Evolutionary conservation across 192 early-diverging fungal genomes (phyloP), one percentile per base, ranked within the genome.

Genomic region (Gonapodya sp.): DNA sequence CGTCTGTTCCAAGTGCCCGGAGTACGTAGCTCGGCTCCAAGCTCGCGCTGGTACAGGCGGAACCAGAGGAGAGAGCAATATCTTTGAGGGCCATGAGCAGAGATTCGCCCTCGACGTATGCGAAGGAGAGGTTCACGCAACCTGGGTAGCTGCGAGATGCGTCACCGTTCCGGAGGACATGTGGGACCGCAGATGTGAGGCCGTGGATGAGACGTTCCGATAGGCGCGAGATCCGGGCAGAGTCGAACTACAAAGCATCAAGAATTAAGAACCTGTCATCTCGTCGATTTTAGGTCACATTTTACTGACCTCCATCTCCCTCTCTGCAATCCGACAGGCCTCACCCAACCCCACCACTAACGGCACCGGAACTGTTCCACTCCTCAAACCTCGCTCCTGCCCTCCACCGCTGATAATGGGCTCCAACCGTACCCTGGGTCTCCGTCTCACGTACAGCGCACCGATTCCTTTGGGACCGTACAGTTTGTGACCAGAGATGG

Each of bases 381-480:
- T 95, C 73, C 97, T 91, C 73, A 98, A 83, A 75, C 95, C 95
- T 78, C 97, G 90, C 86, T 97, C 97, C 85, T 98, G 97, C 2
- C 97, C 97, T 83, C 97, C 97, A 37, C 97, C 97, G 32, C 92
- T 93, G 82, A 95, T 90, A 74, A 97, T 87, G 18, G 97, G 93
- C 81, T 96, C 94, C 35, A 98, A 85, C 78, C 97, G 91, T 34
- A 98, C 97, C 78, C 97, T 90, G 32, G 97, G 97, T 73, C 96
- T 88, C 73, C 97, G 90, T 64, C 97, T 93, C 34, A 97, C 95
- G 81, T 96, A 98, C 2, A 97, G 83, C 0, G 95, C 96, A 34
- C 97, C 97, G 64, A 98, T 90, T 30, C 97, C 97, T 85, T 97
- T 97, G 78, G 97, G 97, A n/a, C 96, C 97, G 81, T 98, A 98